Conservation (phyloP, 495 filamentous ascomycete genomes). For the Opeltia flavorubescens region DNA sequence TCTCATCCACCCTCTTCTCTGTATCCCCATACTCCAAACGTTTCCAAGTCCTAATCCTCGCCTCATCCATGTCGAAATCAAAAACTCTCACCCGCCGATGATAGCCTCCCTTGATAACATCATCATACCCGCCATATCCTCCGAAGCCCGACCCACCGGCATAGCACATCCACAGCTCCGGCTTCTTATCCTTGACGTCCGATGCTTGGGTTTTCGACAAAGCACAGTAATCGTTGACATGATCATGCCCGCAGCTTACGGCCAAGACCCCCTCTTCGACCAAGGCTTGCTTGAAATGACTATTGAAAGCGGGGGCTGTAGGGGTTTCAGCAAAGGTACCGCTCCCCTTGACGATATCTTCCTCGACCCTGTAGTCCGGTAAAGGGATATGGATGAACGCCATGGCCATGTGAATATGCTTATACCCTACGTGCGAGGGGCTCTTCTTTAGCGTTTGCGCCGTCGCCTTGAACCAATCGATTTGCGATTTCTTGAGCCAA, state of each 20-base stretch:
- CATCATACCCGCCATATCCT: slow-evolving; percentile 72
- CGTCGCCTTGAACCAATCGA: slow-evolving; percentile 80
- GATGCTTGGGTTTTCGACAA: slow-evolving; percentile 38
- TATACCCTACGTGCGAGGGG: slow-evolving; percentile 59
- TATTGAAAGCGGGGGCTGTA: slow-evolving; percentile 80
- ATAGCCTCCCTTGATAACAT: slow-evolving; percentile 39
- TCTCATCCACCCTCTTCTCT: slow-evolving; percentile 61
- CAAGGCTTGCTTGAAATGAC: slow-evolving; percentile 73
- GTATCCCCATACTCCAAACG: slow-evolving; percentile 70
- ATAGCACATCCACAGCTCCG: slow-evolving; percentile 97
- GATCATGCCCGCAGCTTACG: slow-evolving; percentile 89
- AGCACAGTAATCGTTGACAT: slow-evolving; percentile 92
- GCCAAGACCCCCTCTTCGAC: slow-evolving; percentile 71
- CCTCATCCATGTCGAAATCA: slow-evolving; percentile 83
- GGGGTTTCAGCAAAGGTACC: slow-evolving; percentile 60
- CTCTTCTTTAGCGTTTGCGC: slow-evolving; percentile 51
- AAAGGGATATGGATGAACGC: slow-evolving; percentile 97
- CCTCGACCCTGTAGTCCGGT: slow-evolving; percentile 59
- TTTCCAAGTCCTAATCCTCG: slow-evolving; percentile 81
- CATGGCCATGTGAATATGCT: slow-evolving; percentile 85
- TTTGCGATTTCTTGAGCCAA: slow-evolving; percentile 89
- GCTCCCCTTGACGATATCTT: slow-evolving; percentile 33
- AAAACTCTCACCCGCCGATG: slow-evolving; percentile 75
- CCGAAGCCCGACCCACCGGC: slow-evolving; percentile 80
- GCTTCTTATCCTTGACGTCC: slow-evolving; percentile 30